Conservation (phyloP, 495 filamentous ascomycete species). For the Copromyces sp. region DNA sequence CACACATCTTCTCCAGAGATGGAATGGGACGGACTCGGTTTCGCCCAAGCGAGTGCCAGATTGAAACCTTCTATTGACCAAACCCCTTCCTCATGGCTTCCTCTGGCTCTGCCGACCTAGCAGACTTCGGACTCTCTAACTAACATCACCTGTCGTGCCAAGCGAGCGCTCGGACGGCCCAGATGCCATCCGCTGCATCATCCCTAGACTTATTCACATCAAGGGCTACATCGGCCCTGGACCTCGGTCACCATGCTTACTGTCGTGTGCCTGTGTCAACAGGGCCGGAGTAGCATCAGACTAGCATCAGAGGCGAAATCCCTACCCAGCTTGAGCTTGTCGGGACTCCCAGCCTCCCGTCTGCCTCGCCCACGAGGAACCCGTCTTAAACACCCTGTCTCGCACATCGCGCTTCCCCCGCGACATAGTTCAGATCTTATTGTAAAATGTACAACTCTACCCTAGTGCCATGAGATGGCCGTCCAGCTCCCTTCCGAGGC, state of each 20-base stretch:
- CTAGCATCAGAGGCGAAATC: not conserved
- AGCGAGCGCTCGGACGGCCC: not conserved
- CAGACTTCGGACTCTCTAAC: not conserved
- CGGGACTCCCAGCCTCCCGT: not conserved
- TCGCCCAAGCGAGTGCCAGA: not conserved
- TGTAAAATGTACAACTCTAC: not conserved
- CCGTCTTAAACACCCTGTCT: not conserved
- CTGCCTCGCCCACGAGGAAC: not conserved
- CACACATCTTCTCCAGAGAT: not conserved
- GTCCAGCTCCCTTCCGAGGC: slow-evolving; percentile 33
- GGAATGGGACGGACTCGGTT: not conserved
- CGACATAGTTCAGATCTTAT: not conserved
- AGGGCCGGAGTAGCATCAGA: not conserved
- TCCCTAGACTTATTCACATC: not conserved
- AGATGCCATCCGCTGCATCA: not conserved
- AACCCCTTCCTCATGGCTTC: not conserved
- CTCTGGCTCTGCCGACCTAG: not conserved
- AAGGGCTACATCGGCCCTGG: not conserved
- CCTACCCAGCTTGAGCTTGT: not conserved
- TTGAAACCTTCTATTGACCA: not conserved
- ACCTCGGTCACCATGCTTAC: not conserved
- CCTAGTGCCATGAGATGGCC: slow-evolving; percentile 18
- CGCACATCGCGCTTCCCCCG: not conserved
- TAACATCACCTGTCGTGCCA: not conserved
- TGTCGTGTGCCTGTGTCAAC: not conserved